Conservation (phyloP, 2,329 filamentous ascomycete genomes). For the Leptographium wingfieldii region DNA sequence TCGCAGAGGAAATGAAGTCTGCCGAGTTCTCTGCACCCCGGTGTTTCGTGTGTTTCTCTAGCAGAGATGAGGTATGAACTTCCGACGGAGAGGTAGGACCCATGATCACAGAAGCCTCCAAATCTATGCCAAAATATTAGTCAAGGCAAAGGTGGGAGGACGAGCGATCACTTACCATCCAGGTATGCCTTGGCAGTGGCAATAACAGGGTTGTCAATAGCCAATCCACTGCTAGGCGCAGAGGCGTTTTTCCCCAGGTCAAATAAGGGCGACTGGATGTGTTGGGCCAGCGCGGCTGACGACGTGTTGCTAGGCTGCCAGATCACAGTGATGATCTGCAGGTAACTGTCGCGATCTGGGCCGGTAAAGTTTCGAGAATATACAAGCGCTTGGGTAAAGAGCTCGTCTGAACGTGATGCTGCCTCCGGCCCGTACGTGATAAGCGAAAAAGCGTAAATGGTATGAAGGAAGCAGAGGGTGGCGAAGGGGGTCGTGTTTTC, state of each 20-base stretch:
- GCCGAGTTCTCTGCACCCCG: constrained; percentile 16
- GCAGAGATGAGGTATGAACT: constrained; percentile 28
- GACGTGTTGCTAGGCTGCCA: constrained; percentile 33
- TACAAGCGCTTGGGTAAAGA: constrained; percentile 34
- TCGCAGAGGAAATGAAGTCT: constrained; percentile 23
- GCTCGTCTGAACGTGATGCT: constrained; percentile 20
- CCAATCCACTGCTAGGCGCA: constrained; percentile 16
- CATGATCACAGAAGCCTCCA: constrained; percentile 31
- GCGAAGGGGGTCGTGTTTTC: constrained; percentile 27
- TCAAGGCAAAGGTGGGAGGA: background rate
- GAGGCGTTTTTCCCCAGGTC: constrained; percentile 10
- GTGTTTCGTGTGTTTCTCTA: constrained; percentile 27
- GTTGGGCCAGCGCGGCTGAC: constrained; percentile 17
- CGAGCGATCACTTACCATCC: constrained; percentile 28
- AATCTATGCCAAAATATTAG: constrained; percentile 21
- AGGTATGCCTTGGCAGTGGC: constrained; percentile 34
- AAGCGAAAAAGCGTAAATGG: constrained; percentile 37
- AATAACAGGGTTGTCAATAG: constrained; percentile 25
- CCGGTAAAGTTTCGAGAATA: constrained; percentile 29
- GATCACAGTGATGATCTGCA: constrained; percentile 29
- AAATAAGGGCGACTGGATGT: constrained; percentile 14
- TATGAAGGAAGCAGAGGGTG: constrained; percentile 37
- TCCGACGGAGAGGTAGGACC: constrained; percentile 18
- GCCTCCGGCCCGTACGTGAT: constrained; percentile 29
- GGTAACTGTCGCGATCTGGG: constrained; percentile 26